A percentile compares a stretch with the other conserved stretches of the same genome.
phyloP scores from a whole-genome alignment of 176 grass and related monocot species.

The Miscanthus lutarioriparius region DNA sequence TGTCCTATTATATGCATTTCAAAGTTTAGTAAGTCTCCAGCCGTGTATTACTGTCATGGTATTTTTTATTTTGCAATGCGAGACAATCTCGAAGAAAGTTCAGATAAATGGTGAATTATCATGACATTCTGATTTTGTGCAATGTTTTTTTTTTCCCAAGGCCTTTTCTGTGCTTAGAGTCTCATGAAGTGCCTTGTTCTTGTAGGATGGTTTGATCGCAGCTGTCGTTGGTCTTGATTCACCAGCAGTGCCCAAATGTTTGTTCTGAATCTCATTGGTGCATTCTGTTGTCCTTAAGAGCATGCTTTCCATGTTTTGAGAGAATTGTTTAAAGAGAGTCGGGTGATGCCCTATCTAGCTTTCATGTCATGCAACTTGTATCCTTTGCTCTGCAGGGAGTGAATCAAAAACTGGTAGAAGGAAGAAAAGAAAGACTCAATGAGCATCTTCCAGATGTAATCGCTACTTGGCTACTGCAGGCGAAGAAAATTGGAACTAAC shows the following conservation, averaged over 20 bases:
- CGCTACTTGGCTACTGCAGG: not conserved
- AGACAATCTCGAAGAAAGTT: not conserved
- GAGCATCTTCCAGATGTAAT: not conserved
- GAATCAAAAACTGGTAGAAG: not conserved
- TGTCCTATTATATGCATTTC: conserved; percentile 14
- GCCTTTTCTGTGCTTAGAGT: not conserved
- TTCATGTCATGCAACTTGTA: not conserved
- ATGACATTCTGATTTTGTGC: not conserved
- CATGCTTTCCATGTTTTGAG: not conserved
- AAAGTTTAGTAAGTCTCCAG: not conserved
- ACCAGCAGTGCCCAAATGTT: not conserved
- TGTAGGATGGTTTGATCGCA: conserved; percentile 28
- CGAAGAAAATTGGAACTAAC: not conserved
- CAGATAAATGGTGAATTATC: not conserved
- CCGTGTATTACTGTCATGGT: too few relatives aligned
- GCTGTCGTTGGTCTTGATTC: not conserved
- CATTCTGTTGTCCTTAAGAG: not conserved
- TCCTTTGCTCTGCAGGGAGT: conserved; percentile 13
- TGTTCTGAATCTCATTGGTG: not conserved
- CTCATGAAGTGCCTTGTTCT: not conserved
- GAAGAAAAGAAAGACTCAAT: not conserved
- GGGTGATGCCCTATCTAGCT: not conserved
- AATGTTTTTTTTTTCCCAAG: not conserved
- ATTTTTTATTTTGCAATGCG: not conserved
- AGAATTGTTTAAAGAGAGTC: not conserved